A percentile compares a stretch with the other conserved stretches of the same genome.
These are phyloP conservation scores for Ruellia speciosa DNA, from an alignment of 305 asterid species.

Conservation along the genomic window DNA sequence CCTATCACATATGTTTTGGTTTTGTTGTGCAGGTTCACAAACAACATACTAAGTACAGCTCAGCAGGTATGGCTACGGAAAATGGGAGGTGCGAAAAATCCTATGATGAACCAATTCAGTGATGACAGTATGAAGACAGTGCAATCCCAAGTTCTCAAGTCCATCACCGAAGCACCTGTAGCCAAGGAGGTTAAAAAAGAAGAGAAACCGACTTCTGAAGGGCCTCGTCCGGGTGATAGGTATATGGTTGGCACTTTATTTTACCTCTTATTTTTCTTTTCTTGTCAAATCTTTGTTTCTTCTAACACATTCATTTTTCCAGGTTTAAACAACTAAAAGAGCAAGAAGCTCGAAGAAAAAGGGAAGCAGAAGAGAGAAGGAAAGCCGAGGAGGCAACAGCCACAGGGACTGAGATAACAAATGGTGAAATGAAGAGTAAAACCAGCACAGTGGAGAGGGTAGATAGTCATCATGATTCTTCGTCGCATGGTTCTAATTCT, in stretches of 20 bases:
- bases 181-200: constrained; percentile 31
- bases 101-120: constrained; percentile 36
- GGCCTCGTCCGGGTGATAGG: constrained; percentile 94
- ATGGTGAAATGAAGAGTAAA: constrained; percentile 28
- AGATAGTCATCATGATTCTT: constrained; percentile 19
- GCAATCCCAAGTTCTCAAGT: constrained; percentile 33
- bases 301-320: constrained; percentile 19
- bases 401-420: constrained; percentile 25
- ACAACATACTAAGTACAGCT: constrained; percentile 76
- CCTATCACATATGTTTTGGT: constrained; percentile 2
- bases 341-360: constrained; percentile 63
- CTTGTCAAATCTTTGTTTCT: constrained; percentile 5
- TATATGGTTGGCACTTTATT: constrained; percentile 22
- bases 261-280: constrained; percentile 2
- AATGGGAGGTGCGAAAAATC: constrained; percentile 79
- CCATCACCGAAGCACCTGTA: constrained; percentile 42
- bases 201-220: constrained; percentile 45
- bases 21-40: constrained; percentile 67
- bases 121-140: constrained; percentile 43
- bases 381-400: constrained; percentile 40
- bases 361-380: constrained; percentile 57
- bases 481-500: constrained; percentile 19
- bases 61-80: constrained; percentile 93
- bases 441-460: constrained; percentile 24
- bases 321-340: constrained; percentile 89